A percentile compares a stretch with the other conserved stretches of the same genome.
These are phyloP conservation scores for Sporisorium exsertum DNA, from an alignment of 1,284 basidiomycete genomes.

Conservation along the genomic window DNA sequence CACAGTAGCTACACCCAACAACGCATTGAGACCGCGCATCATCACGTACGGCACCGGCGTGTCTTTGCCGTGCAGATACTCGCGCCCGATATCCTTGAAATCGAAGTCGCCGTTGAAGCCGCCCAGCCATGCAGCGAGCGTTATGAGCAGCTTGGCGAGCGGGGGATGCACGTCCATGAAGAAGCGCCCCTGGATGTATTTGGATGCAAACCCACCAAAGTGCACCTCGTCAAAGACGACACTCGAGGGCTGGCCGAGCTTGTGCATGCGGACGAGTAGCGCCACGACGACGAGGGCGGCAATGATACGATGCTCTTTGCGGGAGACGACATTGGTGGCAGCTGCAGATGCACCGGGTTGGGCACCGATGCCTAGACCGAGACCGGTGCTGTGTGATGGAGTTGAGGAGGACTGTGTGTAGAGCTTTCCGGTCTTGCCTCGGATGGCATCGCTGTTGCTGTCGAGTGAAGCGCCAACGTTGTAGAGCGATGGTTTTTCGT, in stretches of 20 bases:
- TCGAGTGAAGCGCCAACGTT: constrained; percentile 5
- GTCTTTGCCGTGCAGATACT: constrained; percentile 63
- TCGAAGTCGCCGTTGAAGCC: constrained; percentile 96
- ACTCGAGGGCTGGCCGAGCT: constrained; percentile 63
- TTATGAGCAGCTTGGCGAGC: constrained; percentile 93
- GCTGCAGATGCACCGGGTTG: constrained; percentile 44
- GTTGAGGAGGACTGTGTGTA: constrained; percentile 12
- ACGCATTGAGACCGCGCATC: constrained; percentile 91
- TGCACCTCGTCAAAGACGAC: constrained; percentile 69
- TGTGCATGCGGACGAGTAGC: constrained; percentile 56
- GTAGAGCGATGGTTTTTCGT: constrained; percentile 41
- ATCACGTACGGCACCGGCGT: constrained; percentile 88
- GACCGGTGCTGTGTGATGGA: constrained; percentile 29
- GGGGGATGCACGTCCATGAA: constrained; percentile 98
- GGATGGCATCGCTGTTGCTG: constrained; percentile 27
- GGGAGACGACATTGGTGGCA: constrained; percentile 30
- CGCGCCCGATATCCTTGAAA: constrained; percentile 89
- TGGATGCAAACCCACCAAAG: constrained; percentile 76
- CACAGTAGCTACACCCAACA: constrained; percentile 88
- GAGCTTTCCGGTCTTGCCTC: constrained; percentile 36
- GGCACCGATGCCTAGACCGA: constrained; percentile 49
- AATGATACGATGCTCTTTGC: constrained; percentile 39
- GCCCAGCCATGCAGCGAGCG: constrained; percentile 84
- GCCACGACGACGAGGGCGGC: constrained; percentile 39
- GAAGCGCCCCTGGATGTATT: constrained; percentile 87